Base-by-base conservation (phyloP, 345 rosid species). In the Eucalyptus cladocalyx region DNA sequence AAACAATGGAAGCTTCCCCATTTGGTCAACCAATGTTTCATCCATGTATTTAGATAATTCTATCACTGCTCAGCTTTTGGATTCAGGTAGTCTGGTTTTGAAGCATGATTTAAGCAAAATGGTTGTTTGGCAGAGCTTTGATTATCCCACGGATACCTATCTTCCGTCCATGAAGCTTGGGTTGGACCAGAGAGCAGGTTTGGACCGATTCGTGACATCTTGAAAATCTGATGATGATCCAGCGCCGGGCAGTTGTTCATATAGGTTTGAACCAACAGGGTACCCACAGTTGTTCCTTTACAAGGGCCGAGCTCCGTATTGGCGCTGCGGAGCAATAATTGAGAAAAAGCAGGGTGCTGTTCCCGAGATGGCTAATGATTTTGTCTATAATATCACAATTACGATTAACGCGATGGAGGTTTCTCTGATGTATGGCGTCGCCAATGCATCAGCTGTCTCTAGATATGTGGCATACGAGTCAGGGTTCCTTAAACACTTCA, bases 311-410 rank as follows among this genome's bases (percentile, higher is more conserved):
- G 12, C 2, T 9, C 90, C 69, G 7, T 81, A 87, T 87, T 93
- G 95, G 96, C 93, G 98, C 40, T 86, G 88, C 18, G 98, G 97
- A 8, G 88, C 96, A 32, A 95, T 97, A 96, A 95, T 94, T 17
- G 96, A 98, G 16, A 88, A 53, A 28, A 91, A 92, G 88, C 95
- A 93, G 96, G 94, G 92, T 67, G 95, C 26, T 92, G 51, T 95
- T 30, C 97, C 96, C 7, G 92, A 91, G 87, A 94, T 96, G 97
- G 87, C 92, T 11, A 45, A 11, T 17, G 86, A 19, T 86, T 92
- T 37, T 62, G 91, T 94, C 83, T 94, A 93, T 43, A 93, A 92
- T 53, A 19, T 88, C 32, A 91, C 88, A 1, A 95, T 91, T 87
- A 91, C 92, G 45, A 90, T 86, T 60, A 91, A 72, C 21, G 76